Evolutionary conservation across 2,329 filamentous ascomycete genomes (phyloP).

Genomic region (Botryotinia calthae): DNA sequence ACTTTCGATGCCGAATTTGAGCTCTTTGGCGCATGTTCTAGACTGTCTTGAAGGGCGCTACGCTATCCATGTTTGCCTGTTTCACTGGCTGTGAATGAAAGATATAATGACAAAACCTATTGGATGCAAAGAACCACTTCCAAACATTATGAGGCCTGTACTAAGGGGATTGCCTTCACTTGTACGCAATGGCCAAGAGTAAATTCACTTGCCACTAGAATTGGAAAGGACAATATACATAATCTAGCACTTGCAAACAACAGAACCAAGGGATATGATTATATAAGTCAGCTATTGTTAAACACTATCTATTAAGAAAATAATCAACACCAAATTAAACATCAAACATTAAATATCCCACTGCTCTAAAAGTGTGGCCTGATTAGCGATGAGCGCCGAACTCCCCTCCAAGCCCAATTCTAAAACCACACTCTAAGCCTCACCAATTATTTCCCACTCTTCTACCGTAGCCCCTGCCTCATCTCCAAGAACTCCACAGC

Average conservation of each 20-base stretch:
- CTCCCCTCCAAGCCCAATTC: background rate
- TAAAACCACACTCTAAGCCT: background rate
- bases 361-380: background rate
- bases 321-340: background rate
- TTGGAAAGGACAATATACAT: background rate
- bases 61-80: background rate
- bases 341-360: background rate
- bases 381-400: background rate
- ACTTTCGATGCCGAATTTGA: background rate
- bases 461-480: conserved; percentile 48
- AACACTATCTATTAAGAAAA: background rate
- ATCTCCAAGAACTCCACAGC: conserved; percentile 30
- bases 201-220: background rate
- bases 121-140: background rate
- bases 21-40: background rate
- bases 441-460: conserved; percentile 45
- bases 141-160: background rate
- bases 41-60: background rate
- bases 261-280: no score
- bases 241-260: background rate
- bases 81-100: background rate
- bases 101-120: background rate
- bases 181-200: background rate
- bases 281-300: background rate
- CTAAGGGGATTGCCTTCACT: background rate